phyloP scores from a whole-genome alignment of 495 filamentous ascomycete species.

The Friedmanniomyces endolithicus region DNA sequence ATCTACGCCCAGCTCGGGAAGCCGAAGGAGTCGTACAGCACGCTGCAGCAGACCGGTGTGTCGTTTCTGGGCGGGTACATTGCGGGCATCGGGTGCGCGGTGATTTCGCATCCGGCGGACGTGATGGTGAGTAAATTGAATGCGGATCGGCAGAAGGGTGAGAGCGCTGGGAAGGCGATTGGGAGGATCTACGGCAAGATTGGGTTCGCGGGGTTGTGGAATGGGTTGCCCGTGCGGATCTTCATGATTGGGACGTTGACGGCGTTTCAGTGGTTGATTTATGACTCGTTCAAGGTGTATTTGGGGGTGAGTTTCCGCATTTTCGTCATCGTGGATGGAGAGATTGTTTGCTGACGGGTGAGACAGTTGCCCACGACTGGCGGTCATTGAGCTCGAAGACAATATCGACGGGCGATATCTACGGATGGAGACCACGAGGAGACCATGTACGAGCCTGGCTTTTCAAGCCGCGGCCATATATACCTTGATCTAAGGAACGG shows the following conservation, averaged over 20 bases:
- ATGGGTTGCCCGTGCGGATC: constrained; percentile 48
- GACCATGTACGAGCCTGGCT: too few relatives aligned
- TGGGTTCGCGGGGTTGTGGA: constrained; percentile 58
- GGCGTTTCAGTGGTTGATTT: constrained; percentile 68
- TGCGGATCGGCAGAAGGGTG: constrained; percentile 51
- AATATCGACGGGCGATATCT: too few relatives aligned
- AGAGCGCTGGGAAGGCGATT: constrained; percentile 49
- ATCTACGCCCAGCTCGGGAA: constrained; percentile 53
- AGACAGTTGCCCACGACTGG: constrained; percentile 7
- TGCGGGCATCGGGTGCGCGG: constrained; percentile 56
- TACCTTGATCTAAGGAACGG: too few relatives aligned
- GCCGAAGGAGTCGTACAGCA: constrained; percentile 51
- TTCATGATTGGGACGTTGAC: constrained; percentile 33
- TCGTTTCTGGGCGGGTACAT: constrained; percentile 61
- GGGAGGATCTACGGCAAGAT: constrained; percentile 60
- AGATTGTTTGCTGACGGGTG: background rate
- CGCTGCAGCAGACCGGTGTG: constrained; percentile 54
- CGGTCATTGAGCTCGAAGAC: constrained; percentile 1
- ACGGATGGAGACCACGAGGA: too few relatives aligned
- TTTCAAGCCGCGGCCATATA: too few relatives aligned
- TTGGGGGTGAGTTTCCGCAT: constrained; percentile 39
- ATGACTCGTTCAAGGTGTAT: constrained; percentile 67
- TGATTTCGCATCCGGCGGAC: constrained; percentile 53
- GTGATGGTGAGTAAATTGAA: constrained; percentile 66
- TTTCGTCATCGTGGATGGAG: background rate